phyloP scores from a whole-genome alignment of 805 yeast genomes.

The Zygosaccharomyces bailii region DNA sequence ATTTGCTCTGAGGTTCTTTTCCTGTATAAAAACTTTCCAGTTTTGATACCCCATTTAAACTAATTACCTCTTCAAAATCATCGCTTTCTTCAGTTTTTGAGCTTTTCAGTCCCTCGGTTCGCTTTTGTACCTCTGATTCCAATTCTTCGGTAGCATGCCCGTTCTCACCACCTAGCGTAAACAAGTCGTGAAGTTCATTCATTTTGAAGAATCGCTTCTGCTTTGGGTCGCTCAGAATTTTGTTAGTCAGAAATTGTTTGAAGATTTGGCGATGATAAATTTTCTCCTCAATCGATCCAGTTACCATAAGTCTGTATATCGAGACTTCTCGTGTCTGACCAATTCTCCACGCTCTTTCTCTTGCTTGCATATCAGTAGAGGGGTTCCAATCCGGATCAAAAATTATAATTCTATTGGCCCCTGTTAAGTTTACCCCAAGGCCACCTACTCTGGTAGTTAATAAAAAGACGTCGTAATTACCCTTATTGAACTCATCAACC shows the following conservation, averaged over 20 bases:
- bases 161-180: conserved; percentile 69
- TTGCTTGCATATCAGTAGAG: conserved; percentile 92
- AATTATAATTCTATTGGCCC: conserved; percentile 91
- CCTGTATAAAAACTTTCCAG: conserved; percentile 61
- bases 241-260: conserved; percentile 89
- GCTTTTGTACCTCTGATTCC: conserved; percentile 56
- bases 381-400: conserved; percentile 99
- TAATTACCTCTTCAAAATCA: conserved; percentile 62
- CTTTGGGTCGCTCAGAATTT: conserved; percentile 91
- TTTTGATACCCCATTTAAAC: conserved; percentile 68
- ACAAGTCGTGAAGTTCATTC: conserved; percentile 87
- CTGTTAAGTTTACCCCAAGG: conserved; percentile 87
- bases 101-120: conserved; percentile 42
- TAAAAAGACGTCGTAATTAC: conserved; percentile 61
- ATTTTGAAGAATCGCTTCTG: conserved; percentile 89
- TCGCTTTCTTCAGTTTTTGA: conserved; percentile 48
- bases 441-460: conserved; percentile 97
- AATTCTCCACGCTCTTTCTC: conserved; percentile 95
- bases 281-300: conserved; percentile 95
- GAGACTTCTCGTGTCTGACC: conserved; percentile 93
- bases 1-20: conserved; percentile 40
- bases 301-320: conserved; percentile 85
- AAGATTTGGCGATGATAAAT: conserved; percentile 95
- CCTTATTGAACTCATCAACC: conserved; percentile 76
- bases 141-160: conserved; percentile 39